Percentiles rank a stretch among this genome's conserved stretches.
These are phyloP conservation scores for Austroboletus novae-zelandiae DNA, from an alignment of 1,284 basidiomycete genomes.

Conservation along the genomic window DNA sequence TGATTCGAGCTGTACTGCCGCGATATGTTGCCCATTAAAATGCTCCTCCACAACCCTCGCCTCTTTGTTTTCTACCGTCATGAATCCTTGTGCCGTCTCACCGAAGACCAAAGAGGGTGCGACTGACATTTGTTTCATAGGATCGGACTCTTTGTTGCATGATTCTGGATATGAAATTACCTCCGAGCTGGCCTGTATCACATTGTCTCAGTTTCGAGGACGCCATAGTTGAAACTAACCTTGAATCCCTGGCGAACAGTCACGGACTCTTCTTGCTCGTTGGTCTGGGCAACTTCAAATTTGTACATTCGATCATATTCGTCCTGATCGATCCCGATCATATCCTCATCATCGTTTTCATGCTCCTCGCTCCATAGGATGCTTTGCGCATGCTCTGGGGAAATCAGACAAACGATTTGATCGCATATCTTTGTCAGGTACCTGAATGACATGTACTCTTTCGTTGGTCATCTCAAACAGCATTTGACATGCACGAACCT, in stretches of 20 bases:
- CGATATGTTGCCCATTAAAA: not conserved
- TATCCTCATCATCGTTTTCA: conserved; percentile 28
- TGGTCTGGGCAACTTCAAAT: conserved; percentile 55
- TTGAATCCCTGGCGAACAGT: conserved; percentile 40
- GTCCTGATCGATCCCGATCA: conserved; percentile 34
- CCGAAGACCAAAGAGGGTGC: conserved; percentile 34
- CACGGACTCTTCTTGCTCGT: conserved; percentile 56
- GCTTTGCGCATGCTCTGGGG: conserved; percentile 40
- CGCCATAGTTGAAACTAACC: conserved; percentile 23
- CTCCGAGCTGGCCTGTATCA: conserved; percentile 14
- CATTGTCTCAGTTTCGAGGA: not conserved
- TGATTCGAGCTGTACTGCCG: conserved; percentile 12
- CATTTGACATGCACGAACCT: conserved; percentile 35
- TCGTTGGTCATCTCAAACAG: not conserved
- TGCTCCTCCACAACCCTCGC: conserved; percentile 5
- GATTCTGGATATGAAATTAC: conserved; percentile 11
- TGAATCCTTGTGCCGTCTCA: conserved; percentile 36
- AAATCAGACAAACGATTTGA: conserved; percentile 48
- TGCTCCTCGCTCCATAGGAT: conserved; percentile 44
- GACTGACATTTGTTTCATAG: conserved; percentile 9
- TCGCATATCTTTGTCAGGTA: conserved; percentile 58
- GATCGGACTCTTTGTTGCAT: conserved; percentile 6
- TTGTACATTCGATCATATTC: conserved; percentile 48
- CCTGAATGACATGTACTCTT: conserved; percentile 24
- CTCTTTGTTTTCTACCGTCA: conserved; percentile 28